A percentile compares a stretch with the other conserved stretches of the same genome.
Evolutionary conservation across 148 eudicot genomes (phyloP).

Genomic region (Polygonum aviculare): DNA sequence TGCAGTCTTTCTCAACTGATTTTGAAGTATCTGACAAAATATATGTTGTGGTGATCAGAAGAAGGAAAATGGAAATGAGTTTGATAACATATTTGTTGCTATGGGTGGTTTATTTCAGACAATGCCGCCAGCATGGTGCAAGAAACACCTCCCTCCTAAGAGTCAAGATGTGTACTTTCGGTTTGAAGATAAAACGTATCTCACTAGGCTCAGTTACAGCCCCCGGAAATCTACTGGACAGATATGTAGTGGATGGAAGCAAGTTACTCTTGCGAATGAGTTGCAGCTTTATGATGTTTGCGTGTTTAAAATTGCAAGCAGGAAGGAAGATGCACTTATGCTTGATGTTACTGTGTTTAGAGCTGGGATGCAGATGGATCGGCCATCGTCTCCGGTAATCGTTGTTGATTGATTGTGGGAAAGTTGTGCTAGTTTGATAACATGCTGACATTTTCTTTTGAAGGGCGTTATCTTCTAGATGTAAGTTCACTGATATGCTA

Average conservation of each 20-base stretch:
- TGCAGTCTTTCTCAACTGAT: not conserved
- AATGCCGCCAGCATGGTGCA: constrained; percentile 22
- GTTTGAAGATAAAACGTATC: constrained; percentile 24
- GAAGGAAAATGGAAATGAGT: not conserved
- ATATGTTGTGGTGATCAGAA: not conserved
- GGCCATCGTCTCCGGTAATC: not conserved
- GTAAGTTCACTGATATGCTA: not conserved
- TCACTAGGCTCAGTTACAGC: constrained; percentile 11
- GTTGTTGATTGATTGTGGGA: not conserved
- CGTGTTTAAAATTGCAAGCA: constrained; percentile 16
- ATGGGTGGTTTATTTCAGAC: constrained; percentile 12
- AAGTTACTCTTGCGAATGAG: constrained; percentile 16
- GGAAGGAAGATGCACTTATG: constrained; percentile 10
- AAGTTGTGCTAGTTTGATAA: not conserved
- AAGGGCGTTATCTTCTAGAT: not conserved
- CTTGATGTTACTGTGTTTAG: constrained; percentile 29
- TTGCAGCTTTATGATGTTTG: constrained; percentile 29
- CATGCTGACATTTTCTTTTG: not conserved
- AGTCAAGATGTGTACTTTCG: constrained; percentile 21
- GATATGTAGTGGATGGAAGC: constrained; percentile 24
- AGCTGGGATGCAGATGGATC: constrained; percentile 9
- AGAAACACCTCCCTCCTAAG: constrained; percentile 11
- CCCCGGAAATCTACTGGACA: constrained; percentile 6
- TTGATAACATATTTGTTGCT: not conserved
- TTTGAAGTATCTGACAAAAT: not conserved